Base-by-base conservation (phyloP, 2,329 filamentous ascomycete species). In the Cordyceps sp. region DNA sequence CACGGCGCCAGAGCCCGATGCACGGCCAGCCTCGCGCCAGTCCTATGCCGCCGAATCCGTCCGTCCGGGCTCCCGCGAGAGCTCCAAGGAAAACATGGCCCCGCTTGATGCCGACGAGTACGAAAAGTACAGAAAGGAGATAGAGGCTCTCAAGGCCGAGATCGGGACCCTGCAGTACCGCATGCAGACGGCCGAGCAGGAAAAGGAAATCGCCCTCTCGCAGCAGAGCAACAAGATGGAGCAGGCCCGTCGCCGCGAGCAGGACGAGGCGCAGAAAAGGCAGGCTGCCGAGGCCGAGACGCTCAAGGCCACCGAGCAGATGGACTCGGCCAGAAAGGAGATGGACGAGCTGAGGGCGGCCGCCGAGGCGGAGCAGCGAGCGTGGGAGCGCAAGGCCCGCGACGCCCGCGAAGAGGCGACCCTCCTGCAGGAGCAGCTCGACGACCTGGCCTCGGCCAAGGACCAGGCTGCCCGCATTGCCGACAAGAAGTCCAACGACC, bases 91-190 rank as follows among this genome's bases (percentile, higher is more conserved):
- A 45, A 74, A 73, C 45, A 58, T 67, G 42, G 64, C 67, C 21
- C 69, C 70, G 0, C 58, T 65, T 1, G 69, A 73, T 36, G 62
- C 62, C n/a, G 64, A 71, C 36, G 61, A 66, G 34, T 70, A 72
- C 45, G 69, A 74, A 45, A 62, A 59, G 29, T 69, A 68, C 46
- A 60, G 63, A 30, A 64, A 58, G 34, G 59, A 60, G 23, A 69
- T 67, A 37, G 86, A 96, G 46, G 78, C 86, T 40, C 65, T 96
- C 18, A 86, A 88, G 47, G 83, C 88, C 2, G 84, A 94, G 54
- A 64, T 96, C 26, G 90, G 86, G 38, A 82, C 84, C 0, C 61
- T 94, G 31, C 78, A 77, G 38, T 98, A 94, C 57, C 83, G 88
- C 36, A 66, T 93, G 41, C 81, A 85, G 45, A 88, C 81, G 14